Conservation (phyloP, 768 basidiomycete species). For the Kondoa malvinella region DNA sequence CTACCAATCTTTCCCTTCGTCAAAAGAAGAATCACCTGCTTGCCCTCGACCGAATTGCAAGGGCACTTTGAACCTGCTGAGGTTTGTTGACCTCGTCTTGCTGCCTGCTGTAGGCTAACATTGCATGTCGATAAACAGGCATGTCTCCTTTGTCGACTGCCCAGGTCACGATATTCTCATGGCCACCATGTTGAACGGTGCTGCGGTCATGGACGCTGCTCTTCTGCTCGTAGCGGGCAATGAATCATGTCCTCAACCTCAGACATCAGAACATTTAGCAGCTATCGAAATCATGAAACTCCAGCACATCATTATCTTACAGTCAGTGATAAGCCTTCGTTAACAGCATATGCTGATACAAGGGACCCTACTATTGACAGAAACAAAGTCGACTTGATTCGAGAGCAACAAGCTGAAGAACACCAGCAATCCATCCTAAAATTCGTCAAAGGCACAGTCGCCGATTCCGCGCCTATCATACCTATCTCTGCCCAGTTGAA, state of each 20-base stretch:
- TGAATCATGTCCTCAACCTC: conserved; percentile 96
- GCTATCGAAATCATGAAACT: conserved; percentile 99
- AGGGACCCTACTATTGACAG: conserved; percentile 12
- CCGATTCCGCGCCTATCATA: conserved; percentile 91
- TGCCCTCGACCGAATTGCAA: conserved; percentile 89
- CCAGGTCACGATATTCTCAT: conserved; percentile 91
- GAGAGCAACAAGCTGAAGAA: conserved; percentile 81
- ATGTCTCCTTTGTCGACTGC: conserved; percentile 93
- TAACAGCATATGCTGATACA: not conserved
- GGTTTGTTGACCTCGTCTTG: conserved; percentile 30
- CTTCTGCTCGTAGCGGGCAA: conserved; percentile 89
- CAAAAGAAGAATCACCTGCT: conserved; percentile 81
- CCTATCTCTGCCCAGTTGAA: conserved; percentile 96
- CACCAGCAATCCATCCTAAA: conserved; percentile 89
- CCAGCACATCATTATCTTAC: conserved; percentile 89
- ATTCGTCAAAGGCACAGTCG: conserved; percentile 95
- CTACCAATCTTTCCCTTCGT: conserved; percentile 80
- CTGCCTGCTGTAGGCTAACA: not conserved
- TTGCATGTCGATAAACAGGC: conserved; percentile 31
- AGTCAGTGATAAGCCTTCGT: conserved; percentile 30
- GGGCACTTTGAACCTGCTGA: conserved; percentile 71
- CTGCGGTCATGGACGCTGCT: conserved; percentile 99
- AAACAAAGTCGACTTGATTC: conserved; percentile 97
- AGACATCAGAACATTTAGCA: conserved; percentile 94
- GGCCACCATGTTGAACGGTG: conserved; percentile 99